These are phyloP conservation scores for Cornus suecica DNA, from an alignment of 148 eudicot species.

Conservation along the genomic window DNA sequence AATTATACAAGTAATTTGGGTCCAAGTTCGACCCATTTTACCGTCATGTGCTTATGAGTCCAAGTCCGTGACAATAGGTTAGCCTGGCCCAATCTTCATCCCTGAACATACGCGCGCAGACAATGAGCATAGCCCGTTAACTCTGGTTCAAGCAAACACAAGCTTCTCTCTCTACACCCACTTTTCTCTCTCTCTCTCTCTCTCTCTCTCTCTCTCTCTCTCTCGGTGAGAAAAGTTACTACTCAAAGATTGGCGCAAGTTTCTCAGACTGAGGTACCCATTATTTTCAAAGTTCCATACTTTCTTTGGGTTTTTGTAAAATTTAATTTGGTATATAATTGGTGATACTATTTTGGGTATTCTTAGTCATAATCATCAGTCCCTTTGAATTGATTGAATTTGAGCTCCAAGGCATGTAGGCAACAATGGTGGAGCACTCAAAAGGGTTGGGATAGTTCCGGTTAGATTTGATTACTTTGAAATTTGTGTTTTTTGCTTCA, in stretches of 20 bases:
- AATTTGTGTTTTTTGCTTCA: slow-evolving; percentile 12
- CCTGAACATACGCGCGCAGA: not conserved
- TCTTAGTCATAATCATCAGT: not conserved
- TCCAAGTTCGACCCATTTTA: not conserved
- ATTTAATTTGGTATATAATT: not conserved
- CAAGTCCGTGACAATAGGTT: too few relatives aligned
- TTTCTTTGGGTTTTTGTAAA: not conserved
- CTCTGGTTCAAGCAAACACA: not conserved
- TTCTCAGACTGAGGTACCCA: not conserved
- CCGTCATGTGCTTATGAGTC: not conserved
- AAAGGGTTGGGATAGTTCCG: not conserved
- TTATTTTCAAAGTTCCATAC: not conserved
- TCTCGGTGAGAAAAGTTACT: not conserved
- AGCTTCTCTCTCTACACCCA: not conserved
- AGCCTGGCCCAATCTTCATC: not conserved
- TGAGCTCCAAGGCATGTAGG: not conserved
- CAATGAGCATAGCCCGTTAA: not conserved
- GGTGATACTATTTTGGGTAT: not conserved
- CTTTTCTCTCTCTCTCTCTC: not conserved
- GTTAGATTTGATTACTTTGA: not conserved
- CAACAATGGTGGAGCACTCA: slow-evolving; percentile 8
- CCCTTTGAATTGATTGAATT: not conserved
- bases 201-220: not conserved
- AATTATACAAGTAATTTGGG: too few relatives aligned
- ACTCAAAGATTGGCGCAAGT: not conserved